A percentile compares a stretch with the other conserved stretches of the same genome.
Evolutionary conservation across 768 basidiomycete genomes (phyloP).

Genomic region (Boletus sp.): DNA sequence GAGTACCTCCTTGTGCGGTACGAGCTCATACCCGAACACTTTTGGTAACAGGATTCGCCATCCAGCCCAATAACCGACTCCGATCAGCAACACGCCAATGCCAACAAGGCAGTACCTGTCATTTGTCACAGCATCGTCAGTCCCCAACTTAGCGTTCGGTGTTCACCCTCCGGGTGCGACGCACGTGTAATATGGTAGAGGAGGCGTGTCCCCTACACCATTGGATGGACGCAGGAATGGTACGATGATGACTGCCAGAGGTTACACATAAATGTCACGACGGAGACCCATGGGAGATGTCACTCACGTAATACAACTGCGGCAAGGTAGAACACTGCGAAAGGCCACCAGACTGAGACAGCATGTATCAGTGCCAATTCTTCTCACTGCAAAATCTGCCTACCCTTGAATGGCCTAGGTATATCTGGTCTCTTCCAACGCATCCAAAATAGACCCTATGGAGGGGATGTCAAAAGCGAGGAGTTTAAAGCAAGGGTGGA

Average conservation of each 20-base stretch:
- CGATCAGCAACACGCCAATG: constrained; percentile 43
- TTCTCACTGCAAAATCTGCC: neutral
- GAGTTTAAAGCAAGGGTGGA: constrained; percentile 26
- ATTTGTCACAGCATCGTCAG: neutral
- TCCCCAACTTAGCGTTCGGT: constrained; percentile 14
- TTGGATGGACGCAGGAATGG: constrained; percentile 55
- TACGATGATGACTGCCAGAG: constrained; percentile 44
- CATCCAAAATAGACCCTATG: constrained; percentile 54
- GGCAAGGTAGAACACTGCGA: constrained; percentile 53
- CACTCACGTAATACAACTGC: constrained; percentile 49
- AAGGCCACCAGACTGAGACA: constrained; percentile 47
- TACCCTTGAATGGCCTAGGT: constrained; percentile 52
- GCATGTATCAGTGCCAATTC: constrained; percentile 1
- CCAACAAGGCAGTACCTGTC: constrained; percentile 50
- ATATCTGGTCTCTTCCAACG: constrained; percentile 48
- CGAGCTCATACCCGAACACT: constrained; percentile 46
- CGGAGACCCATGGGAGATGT: neutral
- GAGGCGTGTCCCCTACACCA: constrained; percentile 55
- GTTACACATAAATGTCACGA: constrained; percentile 19
- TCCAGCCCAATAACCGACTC: constrained; percentile 50
- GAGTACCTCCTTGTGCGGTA: constrained; percentile 45
- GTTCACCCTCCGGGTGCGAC: neutral
- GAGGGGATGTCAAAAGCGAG: neutral
- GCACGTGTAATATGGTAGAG: constrained; percentile 55
- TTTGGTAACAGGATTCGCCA: constrained; percentile 50